phyloP scores from a whole-genome alignment of 2,329 filamentous ascomycete genomes.

The Colletotrichum endophyticum region DNA sequence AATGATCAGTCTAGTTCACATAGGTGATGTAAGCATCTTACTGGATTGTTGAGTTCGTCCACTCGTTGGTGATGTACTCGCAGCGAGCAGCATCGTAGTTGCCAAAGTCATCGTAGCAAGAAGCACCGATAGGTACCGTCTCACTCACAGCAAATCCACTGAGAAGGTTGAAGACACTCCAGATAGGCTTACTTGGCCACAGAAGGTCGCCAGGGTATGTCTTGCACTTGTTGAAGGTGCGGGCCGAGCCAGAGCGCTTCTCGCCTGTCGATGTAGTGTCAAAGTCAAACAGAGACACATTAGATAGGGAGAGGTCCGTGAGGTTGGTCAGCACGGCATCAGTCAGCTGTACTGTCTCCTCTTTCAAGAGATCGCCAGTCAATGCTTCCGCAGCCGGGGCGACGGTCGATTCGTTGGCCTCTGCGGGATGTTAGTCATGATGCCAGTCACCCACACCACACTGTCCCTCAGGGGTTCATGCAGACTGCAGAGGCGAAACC shows the following conservation, averaged over 20 bases:
- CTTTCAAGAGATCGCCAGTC: background rate
- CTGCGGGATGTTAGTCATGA: background rate
- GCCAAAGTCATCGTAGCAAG: conserved; percentile 30
- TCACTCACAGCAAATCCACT: conserved; percentile 34
- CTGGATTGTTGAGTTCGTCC: conserved; percentile 28
- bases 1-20: background rate
- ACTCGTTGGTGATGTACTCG: conserved; percentile 27
- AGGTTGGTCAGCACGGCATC: conserved; percentile 35
- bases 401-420: background rate
- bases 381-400: background rate
- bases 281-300: conserved; percentile 33
- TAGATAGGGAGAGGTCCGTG: conserved; percentile 29
- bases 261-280: background rate
- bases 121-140: conserved; percentile 34
- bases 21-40: background rate
- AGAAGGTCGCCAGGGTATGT: conserved; percentile 31
- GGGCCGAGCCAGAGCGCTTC: background rate
- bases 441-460: background rate
- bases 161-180: conserved; percentile 37
- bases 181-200: conserved; percentile 29
- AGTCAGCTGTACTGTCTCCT: conserved; percentile 24
- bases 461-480: background rate
- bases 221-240: conserved; percentile 36
- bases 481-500: background rate
- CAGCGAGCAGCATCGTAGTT: conserved; percentile 31